Evolutionary conservation across 2,329 filamentous ascomycete genomes (phyloP).

Genomic region (Cordyceps javanica): DNA sequence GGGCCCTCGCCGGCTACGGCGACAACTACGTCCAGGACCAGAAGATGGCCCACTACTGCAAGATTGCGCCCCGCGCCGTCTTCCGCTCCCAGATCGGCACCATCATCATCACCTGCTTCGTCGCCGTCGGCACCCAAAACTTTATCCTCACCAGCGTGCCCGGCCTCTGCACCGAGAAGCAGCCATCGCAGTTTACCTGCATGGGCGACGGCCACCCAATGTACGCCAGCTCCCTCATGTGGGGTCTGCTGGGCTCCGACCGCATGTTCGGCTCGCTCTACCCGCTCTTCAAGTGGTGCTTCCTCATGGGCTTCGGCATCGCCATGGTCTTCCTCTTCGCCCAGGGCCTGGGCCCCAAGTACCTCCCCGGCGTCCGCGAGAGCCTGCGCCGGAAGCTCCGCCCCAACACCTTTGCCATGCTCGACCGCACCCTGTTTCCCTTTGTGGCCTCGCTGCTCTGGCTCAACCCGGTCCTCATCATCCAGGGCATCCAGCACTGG

Average conservation of each 20-base stretch:
- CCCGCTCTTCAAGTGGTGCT: slow-evolving; percentile 38
- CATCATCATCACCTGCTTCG: slow-evolving; percentile 39
- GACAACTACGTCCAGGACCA: slow-evolving; percentile 41
- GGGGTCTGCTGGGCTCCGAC: slow-evolving; percentile 45
- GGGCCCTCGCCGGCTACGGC: slow-evolving; percentile 27
- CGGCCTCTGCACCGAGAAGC: slow-evolving; percentile 23
- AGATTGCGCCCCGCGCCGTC: slow-evolving; percentile 40
- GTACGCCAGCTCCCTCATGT: slow-evolving; percentile 39
- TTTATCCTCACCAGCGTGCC: slow-evolving; percentile 34
- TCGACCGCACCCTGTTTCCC: slow-evolving; percentile 33
- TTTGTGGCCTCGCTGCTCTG: slow-evolving; percentile 33
- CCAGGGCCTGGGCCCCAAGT: slow-evolving; percentile 28
- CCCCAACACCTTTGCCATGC: slow-evolving; percentile 24
- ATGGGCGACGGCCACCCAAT: slow-evolving; percentile 42
- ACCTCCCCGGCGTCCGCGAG: slow-evolving; percentile 29
- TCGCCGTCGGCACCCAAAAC: slow-evolving; percentile 38
- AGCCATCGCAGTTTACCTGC: slow-evolving; percentile 40
- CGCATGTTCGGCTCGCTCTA: slow-evolving; percentile 38
- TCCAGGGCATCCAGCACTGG: slow-evolving; percentile 38
- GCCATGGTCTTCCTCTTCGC: slow-evolving; percentile 30
- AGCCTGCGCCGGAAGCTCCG: slow-evolving; percentile 24
- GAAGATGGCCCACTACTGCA: slow-evolving; percentile 46
- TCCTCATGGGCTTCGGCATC: slow-evolving; percentile 33
- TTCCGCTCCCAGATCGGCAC: slow-evolving; percentile 42
- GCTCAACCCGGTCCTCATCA: slow-evolving; percentile 35